Base-by-base conservation (phyloP, 164 flowering plant species). In the Warburgia ugandensis region DNA sequence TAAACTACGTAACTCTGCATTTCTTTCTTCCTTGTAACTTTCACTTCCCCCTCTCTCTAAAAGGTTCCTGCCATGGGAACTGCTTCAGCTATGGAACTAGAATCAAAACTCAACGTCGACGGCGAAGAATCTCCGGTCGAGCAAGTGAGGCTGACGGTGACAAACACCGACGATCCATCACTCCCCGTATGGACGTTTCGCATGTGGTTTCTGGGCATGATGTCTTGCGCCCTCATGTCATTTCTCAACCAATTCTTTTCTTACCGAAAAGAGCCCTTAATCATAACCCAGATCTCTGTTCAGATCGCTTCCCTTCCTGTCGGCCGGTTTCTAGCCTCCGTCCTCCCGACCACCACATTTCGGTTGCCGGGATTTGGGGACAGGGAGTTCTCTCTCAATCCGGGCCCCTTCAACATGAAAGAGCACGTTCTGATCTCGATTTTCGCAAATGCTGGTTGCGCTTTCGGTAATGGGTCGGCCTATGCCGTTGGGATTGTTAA, bases 141-240 rank as follows among this genome's bases (percentile, higher is more conserved):
- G 58, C 53, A 89, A 45, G 97, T 89, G 45, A 73, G 95, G 21
- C 63, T 89, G 7, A 86, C 95, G 5, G 97, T 89, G 38, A 37
- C 73, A 49, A 86, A 79, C 74, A 73, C 83, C 36, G 95, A 89
- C 71, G 94, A 89, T 56, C 83, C 83, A 3, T 45, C 71, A 29
- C 80, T 78, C 6, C 83, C 97, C n/a, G 92, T 86, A 6, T 83
- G 92, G 95, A 89, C 97, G 12, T 89, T 89, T 65, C 65, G 95
- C 37, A 86, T 86, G 92, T 86, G 97, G 97, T 70, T 71, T 60
- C 52, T 89, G 38, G 95, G 94, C 6, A 16, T 89, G 0, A 10
- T 86, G 20, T 89, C 95, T 0, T 89, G 95, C 31, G 64, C 25
- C 1, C 58, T 83, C 10, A 71, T 86, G 52, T 81, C 95, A 0